phyloP scores from a whole-genome alignment of 257 asterid species.

The Solanum paucissectum region DNA sequence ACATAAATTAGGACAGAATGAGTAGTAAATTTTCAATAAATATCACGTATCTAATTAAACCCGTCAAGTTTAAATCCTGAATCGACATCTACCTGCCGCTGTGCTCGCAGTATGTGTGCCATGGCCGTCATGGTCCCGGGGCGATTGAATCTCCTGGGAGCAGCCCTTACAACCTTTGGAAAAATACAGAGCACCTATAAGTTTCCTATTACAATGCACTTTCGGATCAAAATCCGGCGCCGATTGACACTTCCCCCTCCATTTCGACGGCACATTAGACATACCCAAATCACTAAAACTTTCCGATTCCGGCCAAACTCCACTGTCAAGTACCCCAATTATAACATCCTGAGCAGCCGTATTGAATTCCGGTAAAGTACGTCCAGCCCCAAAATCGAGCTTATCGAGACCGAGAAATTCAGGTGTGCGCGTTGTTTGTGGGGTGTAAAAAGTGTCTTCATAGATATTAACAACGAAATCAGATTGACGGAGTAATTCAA shows the following conservation, averaged over 20 bases:
- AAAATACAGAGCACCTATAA: constrained; percentile 33
- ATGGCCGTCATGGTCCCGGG: constrained; percentile 37
- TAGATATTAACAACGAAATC: constrained; percentile 22
- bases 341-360: constrained; percentile 31
- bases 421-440: constrained; percentile 36
- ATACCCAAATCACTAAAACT: constrained; percentile 22
- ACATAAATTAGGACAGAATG: too few species aligned
- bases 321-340: constrained; percentile 35
- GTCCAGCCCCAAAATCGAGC: constrained; percentile 11
- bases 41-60: not conserved
- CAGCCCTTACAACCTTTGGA: constrained; percentile 13
- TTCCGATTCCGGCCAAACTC: constrained; percentile 41
- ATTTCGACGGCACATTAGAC: constrained; percentile 20
- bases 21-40: not conserved
- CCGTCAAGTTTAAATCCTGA: not conserved
- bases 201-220: constrained; percentile 28
- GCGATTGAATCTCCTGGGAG: constrained; percentile 13
- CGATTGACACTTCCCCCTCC: constrained; percentile 28
- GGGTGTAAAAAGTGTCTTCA: constrained; percentile 23
- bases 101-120: constrained; percentile 43
- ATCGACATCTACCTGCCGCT: constrained; percentile 15
- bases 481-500: constrained; percentile 22
- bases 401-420: constrained; percentile 27
- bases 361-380: constrained; percentile 4
- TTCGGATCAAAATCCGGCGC: constrained; percentile 23